These are phyloP conservation scores for Avena insularis DNA, from an alignment of 176 grass and related monocot genomes.

Conservation along the genomic window DNA sequence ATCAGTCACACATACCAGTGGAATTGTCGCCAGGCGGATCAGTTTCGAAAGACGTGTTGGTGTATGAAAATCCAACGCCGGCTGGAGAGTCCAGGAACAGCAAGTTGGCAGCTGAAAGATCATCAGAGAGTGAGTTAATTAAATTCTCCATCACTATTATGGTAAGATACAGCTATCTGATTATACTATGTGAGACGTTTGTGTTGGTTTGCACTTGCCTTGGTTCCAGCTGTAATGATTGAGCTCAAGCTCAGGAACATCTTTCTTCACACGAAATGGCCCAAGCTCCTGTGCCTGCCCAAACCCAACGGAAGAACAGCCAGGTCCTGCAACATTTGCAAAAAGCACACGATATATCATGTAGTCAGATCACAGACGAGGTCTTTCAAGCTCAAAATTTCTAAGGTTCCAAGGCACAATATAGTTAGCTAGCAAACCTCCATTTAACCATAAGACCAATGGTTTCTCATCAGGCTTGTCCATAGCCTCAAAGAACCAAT, in stretches of 20 bases:
- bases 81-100: slow-evolving; percentile 86
- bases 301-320: slow-evolving; percentile 81
- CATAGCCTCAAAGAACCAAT: slow-evolving; percentile 71
- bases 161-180: too few relatives aligned
- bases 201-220: slow-evolving; percentile 45
- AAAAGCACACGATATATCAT: not conserved
- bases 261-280: slow-evolving; percentile 79
- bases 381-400: not conserved
- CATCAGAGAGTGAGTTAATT: not conserved
- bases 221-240: slow-evolving; percentile 78
- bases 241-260: slow-evolving; percentile 61
- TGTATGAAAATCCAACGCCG: slow-evolving; percentile 90
- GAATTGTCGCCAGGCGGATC: slow-evolving; percentile 66
- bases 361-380: not conserved
- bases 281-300: slow-evolving; percentile 81
- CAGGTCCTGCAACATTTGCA: slow-evolving; percentile 41
- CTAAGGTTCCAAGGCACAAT: not conserved
- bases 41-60: slow-evolving; percentile 71
- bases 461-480: slow-evolving; percentile 52
- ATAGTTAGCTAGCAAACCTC: slow-evolving; percentile 51
- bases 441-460: slow-evolving; percentile 71
- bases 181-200: not conserved
- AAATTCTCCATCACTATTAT: not conserved
- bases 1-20: slow-evolving; percentile 51
- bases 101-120: slow-evolving; percentile 73